Base-by-base conservation (phyloP, 176 grass and related monocot genomes). In the Musa itinerans region DNA sequence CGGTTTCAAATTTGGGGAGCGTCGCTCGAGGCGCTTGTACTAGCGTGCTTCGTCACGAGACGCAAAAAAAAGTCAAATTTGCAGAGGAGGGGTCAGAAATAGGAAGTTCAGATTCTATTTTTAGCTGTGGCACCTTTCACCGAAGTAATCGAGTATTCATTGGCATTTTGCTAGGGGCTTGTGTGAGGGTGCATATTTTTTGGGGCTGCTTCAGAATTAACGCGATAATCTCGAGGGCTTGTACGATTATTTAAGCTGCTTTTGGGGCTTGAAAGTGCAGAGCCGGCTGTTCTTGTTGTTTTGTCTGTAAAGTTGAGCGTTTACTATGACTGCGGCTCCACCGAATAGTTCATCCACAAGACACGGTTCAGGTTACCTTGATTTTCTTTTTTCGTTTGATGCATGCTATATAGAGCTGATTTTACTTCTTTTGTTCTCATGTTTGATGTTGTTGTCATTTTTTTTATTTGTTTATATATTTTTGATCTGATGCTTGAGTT, bases 191-290 rank as follows among this genome's bases (percentile, higher is more conserved):
- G 21, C 63, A 53, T 25, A 24, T 53, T 78, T 73, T 48, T 59
- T 24, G 78, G 29, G 10, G 78, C 54, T 59, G 26, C 54, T 57
- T 79, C 23, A 67, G 11, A 72, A 27, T 72, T 72, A 72, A 72
- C 63, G 55, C 53, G 9, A 16, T 54, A 68, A 71, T 71, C 29
- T 71, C 19, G 58, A 68, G 20, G 66, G 53, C 52, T 72, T 71
- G 61, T 62, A 71, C 71, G 66, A 68, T 50, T 19, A 56, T 68
- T 34, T 68, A 54, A 76, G 9, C 5, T 52, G 17, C 11, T 12
- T 43, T 15, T 11, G 20, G 23, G 71, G 49, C 19, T 72, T 21
- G 48, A 52, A 61, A 75, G 54, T 26, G 14, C 73, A 75, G 20
- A 16, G 23, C 11, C 2, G 57, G 57, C 54, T 11, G 7, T 49